phyloP scores from a whole-genome alignment of 495 filamentous ascomycete genomes.

The Lineolata rhizophorae region DNA sequence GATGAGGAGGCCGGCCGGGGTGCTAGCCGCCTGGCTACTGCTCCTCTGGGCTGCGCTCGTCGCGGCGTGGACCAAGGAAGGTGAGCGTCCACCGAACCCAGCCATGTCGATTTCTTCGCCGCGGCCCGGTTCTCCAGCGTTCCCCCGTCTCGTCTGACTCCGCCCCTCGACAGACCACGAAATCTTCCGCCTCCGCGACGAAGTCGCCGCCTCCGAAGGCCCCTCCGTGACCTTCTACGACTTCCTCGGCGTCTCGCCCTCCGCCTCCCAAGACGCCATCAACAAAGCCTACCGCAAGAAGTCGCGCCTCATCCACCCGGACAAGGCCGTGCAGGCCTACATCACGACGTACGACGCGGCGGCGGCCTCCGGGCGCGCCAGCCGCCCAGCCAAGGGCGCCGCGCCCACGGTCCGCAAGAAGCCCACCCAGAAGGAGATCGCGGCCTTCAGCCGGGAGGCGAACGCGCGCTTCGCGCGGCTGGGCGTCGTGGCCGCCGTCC shows the following conservation, averaged over 20 bases:
- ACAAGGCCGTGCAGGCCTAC: constrained; percentile 79
- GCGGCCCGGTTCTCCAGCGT: neutral
- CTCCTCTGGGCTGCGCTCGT: constrained; percentile 3
- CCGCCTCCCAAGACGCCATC: constrained; percentile 69
- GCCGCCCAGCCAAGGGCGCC: constrained; percentile 27
- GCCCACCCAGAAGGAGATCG: constrained; percentile 49
- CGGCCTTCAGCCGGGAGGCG: constrained; percentile 51
- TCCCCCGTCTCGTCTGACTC: neutral
- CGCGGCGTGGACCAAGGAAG: constrained; percentile 12
- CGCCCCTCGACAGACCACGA: constrained; percentile 49
- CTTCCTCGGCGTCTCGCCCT: constrained; percentile 53
- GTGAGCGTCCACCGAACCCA: constrained; percentile 3
- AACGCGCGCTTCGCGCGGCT: constrained; percentile 61
- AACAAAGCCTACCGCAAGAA: constrained; percentile 85
- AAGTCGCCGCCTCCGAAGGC: constrained; percentile 57
- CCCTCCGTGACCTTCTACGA: constrained; percentile 78
- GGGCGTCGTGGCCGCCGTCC: constrained; percentile 61
- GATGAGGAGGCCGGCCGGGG: too few relatives aligned
- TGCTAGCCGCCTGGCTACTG: too few relatives aligned
- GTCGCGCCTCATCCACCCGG: constrained; percentile 62
- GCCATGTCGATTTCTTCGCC: constrained; percentile 1
- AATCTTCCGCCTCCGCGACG: constrained; percentile 86
- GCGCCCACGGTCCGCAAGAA: constrained; percentile 32
- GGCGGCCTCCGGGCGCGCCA: too few relatives aligned
- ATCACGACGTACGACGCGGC: constrained; percentile 43